A percentile compares a stretch with the other conserved stretches of the same genome.
These are phyloP conservation scores for Candida silvatica DNA, from an alignment of 805 yeast genomes.

Conservation along the genomic window DNA sequence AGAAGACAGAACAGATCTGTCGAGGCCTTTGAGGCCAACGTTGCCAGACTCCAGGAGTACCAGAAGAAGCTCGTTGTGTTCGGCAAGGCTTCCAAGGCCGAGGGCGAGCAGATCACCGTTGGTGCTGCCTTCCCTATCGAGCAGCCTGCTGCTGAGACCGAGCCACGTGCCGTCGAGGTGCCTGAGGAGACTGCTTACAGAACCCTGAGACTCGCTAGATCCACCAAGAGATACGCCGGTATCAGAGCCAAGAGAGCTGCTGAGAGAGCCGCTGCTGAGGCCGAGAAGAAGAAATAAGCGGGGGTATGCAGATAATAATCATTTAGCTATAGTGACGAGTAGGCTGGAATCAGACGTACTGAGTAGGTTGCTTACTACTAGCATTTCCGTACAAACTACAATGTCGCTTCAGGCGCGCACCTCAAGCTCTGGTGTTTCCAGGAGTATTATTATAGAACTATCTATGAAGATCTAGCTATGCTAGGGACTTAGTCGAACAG, in stretches of 20 bases:
- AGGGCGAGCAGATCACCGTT: slow-evolving; percentile 73
- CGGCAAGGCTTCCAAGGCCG: slow-evolving; percentile 77
- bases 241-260: slow-evolving; percentile 95
- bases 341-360: too few relatives aligned
- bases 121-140: slow-evolving; percentile 85
- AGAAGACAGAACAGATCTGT: slow-evolving; percentile 98
- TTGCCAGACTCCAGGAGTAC: slow-evolving; percentile 95
- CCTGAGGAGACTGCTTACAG: slow-evolving; percentile 72
- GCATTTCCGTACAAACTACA: slow-evolving; percentile 4
- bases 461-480: too few relatives aligned
- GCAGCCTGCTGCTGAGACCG: slow-evolving; percentile 63
- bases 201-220: slow-evolving; percentile 93
- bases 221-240: slow-evolving; percentile 91
- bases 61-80: slow-evolving; percentile 90
- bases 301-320: too few relatives aligned
- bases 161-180: slow-evolving; percentile 84
- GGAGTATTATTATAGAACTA: too few relatives aligned
- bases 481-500: slow-evolving; percentile 77
- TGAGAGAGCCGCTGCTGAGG: slow-evolving; percentile 98
- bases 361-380: too few relatives aligned
- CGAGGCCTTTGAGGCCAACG: slow-evolving; percentile 92
- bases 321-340: too few relatives aligned
- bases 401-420: too few relatives aligned
- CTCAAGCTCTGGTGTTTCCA: too few relatives aligned
- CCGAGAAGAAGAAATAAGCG: slow-evolving; percentile 93